Evolutionary conservation across 2,329 filamentous ascomycete genomes (phyloP), one percentile per base, ranked within the genome.

Genomic region (Venturia oleaginea): DNA sequence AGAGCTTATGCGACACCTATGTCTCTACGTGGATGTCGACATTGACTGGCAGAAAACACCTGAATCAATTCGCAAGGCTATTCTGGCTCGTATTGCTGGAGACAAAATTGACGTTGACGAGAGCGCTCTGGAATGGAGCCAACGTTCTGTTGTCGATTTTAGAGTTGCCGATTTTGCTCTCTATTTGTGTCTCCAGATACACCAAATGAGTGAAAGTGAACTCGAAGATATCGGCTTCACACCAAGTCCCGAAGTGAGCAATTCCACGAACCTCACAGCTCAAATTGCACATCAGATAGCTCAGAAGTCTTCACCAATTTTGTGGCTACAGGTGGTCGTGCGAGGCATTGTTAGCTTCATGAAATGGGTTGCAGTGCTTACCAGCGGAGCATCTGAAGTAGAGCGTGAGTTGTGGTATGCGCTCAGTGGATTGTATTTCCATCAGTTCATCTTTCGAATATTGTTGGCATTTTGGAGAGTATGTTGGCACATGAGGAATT

Each of bases 361-460:
- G 13, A 60, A 60, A 60, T 60, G 59, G 59, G 22, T 60, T 8
- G 59, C 59, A 27, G 34, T 60, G 5, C 34, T 60, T n/a, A 60
- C 59, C 7, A 37, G 59, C 37, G 59, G 37, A 40, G 59, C 59
- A 2, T 60, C 59, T 60, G 59, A 60, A 32, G 59, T 60, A 8
- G 59, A 60, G 32, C 59, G 59, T 13, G 59, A 60, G 32, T 17
- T 60, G 6, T 60, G 59, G 59, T 60, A 40, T 24, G 30, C 59
- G 2, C 27, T 60, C 1, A n/a, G 59, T 10, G 59, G 15, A 15
- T 2, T 13, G 11, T 43, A 60, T 15, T 42, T 60, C 40, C 32
- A 37, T 27, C 11, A 24, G 10, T 15, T 17, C n/a, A 40, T 40
- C 27, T n/a, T 60, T 5, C 59, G 59, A 22, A 27, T 43, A 0